Base-by-base conservation (phyloP, 106 monocot genomes). In the Dendrobium catenatum region DNA sequence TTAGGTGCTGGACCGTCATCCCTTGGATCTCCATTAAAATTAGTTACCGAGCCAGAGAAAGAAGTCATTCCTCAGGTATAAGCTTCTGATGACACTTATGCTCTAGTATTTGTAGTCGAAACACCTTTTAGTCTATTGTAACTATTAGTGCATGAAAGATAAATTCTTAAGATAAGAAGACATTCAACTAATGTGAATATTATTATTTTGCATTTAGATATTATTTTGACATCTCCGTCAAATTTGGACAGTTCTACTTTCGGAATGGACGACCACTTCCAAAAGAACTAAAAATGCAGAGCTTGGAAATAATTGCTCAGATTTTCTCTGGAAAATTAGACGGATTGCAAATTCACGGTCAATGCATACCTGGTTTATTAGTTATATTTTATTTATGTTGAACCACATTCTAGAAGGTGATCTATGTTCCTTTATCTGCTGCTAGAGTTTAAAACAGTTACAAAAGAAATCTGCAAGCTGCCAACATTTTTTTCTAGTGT, bases 391-490 rank as follows among this genome's bases (percentile, higher is more conserved):
- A 64, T 64, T 64, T 64, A 64, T 24, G 64, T 22, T 64, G 64
- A 64, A 64, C 54, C 16, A 37, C 37, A n/a, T n/a, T 22, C 18
- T 19, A 64, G 20, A 64, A 22, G 20, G 18, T 64, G 64, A 64
- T n/a, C 64, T 64, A 4, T 19, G 64, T 7, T 64, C 64, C 6
- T 64, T 64, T 64, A n/a, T 7, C 27, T 49, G 59, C 64, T 20
- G 31, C 82, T 79, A 96, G 97, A 93, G 19, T 98, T 98, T 80
- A 91, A 86, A 82, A 54, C 76, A 44, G 84, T 93, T 37, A 89
- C 97, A 3, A 98, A 93, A 87, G 97, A 98, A 80, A 88, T 98
- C 18, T 98, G 97, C 90, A 98, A 94, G 79, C 83, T 98, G 6
- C 97, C 97, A 58, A 89, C 97, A 76, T 98, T 94, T 85, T 91